These are phyloP conservation scores for Xylaria sp. DNA, from an alignment of 2,329 filamentous ascomycete species.

Conservation along the genomic window DNA sequence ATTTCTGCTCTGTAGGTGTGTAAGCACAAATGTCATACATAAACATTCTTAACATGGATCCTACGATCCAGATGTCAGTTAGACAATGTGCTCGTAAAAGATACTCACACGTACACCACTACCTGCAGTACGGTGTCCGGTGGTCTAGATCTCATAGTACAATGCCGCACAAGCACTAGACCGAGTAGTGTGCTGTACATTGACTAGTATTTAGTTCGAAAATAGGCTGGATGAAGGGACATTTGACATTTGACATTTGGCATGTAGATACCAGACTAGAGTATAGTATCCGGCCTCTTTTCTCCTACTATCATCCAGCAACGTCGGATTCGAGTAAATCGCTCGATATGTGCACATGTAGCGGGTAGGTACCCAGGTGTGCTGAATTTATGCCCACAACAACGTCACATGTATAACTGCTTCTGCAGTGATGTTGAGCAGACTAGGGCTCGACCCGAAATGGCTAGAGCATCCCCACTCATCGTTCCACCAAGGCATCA, in stretches of 20 bases:
- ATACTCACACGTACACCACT: not conserved
- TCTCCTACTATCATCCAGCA: not conserved
- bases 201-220: not conserved
- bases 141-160: not conserved
- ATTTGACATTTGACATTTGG: not conserved
- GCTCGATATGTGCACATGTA: not conserved
- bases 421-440: conserved; percentile 2
- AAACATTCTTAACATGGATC: not conserved
- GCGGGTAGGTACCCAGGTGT: not conserved
- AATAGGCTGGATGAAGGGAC: not conserved
- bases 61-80: not conserved
- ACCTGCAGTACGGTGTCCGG: not conserved
- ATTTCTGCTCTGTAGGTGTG: not conserved
- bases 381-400: not conserved
- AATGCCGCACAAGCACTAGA: not conserved
- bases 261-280: not conserved
- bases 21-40: not conserved
- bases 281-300: not conserved
- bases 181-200: conserved; percentile 1
- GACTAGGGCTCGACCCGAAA: not conserved
- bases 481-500: not conserved
- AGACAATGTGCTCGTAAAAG: not conserved
- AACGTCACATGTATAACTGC: conserved; percentile 6
- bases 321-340: not conserved
- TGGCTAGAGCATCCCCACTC: not conserved